Evolutionary conservation across 1,284 basidiomycete species (phyloP), one percentile per base, ranked within the genome.

Genomic region (Boletus sp.): DNA sequence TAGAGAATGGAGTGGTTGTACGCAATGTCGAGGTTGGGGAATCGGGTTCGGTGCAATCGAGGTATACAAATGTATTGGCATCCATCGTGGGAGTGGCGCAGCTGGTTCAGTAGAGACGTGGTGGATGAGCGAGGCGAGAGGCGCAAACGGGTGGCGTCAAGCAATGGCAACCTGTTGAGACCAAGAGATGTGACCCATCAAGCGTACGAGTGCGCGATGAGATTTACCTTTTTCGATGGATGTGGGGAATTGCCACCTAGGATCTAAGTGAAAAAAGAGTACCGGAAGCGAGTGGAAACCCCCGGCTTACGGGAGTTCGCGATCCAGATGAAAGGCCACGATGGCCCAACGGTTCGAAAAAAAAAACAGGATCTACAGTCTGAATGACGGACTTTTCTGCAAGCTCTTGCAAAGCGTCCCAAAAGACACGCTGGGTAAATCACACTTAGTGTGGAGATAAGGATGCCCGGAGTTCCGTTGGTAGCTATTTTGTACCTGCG

Each of bases 21-120:
- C 52, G 49, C n/a, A 61, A 48, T 19, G 37, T 7, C 6, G 62
- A 46, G 0, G 65, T 52, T 17, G 66, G 63, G 25, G 69, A 66
- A 21, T 31, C 43, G n/a, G 71, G 58, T 47, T 73, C 69, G 28
- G 69, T 62, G 57, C 50, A 68, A 35, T 72, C 64, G 60, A 69
- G 53, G 58, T 62, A 69, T 1, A 33, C 21, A 30, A 65, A 59
- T 38, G 35, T 53, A 11, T 71, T 6, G 21, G 3, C 23, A 17
- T 17, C 63, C 69, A 71, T 68, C 5, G 25, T 46, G 43, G 5
- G 21, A 43, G 21, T 11, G n/a, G n/a, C 21, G 10, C 11, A 43
- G 40, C 21, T 44, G 16, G 17, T 35, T 17, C 35, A 21, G n/a
- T 23, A 4, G 44, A 23, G 13, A 31, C 7, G 27, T 19, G 3